Evolutionary conservation across 2,329 filamentous ascomycete species (phyloP), one percentile per base, ranked within the genome.

Genomic region (Fusarium domesticum): DNA sequence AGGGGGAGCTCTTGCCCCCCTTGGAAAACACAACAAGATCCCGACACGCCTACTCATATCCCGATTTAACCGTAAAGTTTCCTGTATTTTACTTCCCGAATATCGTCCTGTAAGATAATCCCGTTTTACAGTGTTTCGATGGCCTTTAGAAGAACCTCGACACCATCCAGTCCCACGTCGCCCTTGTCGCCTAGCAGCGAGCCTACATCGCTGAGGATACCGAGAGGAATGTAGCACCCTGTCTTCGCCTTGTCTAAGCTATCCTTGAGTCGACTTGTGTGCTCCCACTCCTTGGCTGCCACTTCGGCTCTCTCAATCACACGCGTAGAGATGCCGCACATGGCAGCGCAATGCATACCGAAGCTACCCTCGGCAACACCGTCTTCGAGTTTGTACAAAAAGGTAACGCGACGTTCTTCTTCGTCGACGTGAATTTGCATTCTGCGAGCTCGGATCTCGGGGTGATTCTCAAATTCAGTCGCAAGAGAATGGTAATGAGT

Each of bases 391-490:
- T 89, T 91, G 72, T 98, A 98, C 43, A 98, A 66, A 70, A 98
- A 98, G 0, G 92, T 96, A n/a, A 98, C 84, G n/a, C 84, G 83
- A 18, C 89, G 80, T 45, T 89, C 79, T 36, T 77, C 80, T 5
- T 93, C 87, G 53, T 98, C 92, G 2, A 98, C 93, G 45, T 91
- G 81, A 46, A 98, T 97, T 51, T 89, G 87, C 93, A 98, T 98
- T 12, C 93, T 81, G 60, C 87, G 87, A 4, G 91, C 81, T 6
- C 80, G 70, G 45, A 98, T 87, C 68, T 98, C 91, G 0, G 93
- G 91, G 58, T 98, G 93, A 14, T 79, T 77, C 53, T 86, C 83
- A 60, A 97, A 98, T 65, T 98, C 93, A 0, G 88, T 84, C 0
- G 92, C 91, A 1, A 98, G 79, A 2, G 87, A 93, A 64, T 96